Percentiles rank a stretch among this genome's conserved stretches.
Conservation (phyloP, 176 grass and related monocot genomes). For the Hordeum vulgare region MorexV3_pseudomolecules_assembly NC_058522.1:585180509-585181008, state of each 20-base stretch:
- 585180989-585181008: slow-evolving; percentile 95
- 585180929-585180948: slow-evolving; percentile 35
- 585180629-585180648: slow-evolving; percentile 11
- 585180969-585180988: slow-evolving; percentile 78
- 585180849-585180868: slow-evolving; percentile 27
- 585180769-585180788: slow-evolving; percentile 71
- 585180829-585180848: slow-evolving; percentile 37
- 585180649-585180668: neutral
- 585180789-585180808: slow-evolving; percentile 60
- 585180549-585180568: slow-evolving; percentile 82
- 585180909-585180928: slow-evolving; percentile 7
- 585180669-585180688: slow-evolving; percentile 26
- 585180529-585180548: slow-evolving; percentile 60
- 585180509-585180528: slow-evolving; percentile 74
- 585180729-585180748: slow-evolving; percentile 97
- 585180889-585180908: slow-evolving; percentile 16
- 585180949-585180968: slow-evolving; percentile 52
- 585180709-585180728: slow-evolving; percentile 99
- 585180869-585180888: slow-evolving; percentile 29
- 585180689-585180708: slow-evolving; percentile 97
- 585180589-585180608: slow-evolving; percentile 60
- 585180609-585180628: neutral
- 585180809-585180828: slow-evolving; percentile 93
- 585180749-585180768: slow-evolving; percentile 86
- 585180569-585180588: slow-evolving; percentile 98